Base-by-base conservation (phyloP, 2,329 filamentous ascomycete genomes). In the Pseudogymnoascus sp. region DNA sequence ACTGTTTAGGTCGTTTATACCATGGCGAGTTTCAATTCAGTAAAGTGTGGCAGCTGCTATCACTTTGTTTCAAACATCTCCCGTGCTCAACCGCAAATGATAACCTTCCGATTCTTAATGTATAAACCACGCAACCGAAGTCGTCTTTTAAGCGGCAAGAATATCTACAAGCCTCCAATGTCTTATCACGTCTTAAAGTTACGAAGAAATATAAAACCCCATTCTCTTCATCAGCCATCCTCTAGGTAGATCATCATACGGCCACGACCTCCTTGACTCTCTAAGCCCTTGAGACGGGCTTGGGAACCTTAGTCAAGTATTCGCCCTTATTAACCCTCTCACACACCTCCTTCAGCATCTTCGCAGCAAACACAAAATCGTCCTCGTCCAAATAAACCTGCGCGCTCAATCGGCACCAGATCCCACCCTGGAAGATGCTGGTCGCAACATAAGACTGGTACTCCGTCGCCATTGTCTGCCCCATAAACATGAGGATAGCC, bases 331-430 rank as follows among this genome's bases (percentile, higher is more conserved):
- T 75, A 33, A 82, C 80, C 66, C 80, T 75, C 42, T 77, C 77
- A 69, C 82, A 85, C 4, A 89, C 67, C 35, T 78, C 75, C 55
- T 72, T 72, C 52, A 73, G 52, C 5, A 49, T 64, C 19, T 66
- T 71, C 0, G 80, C 90, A 3, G 82, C 81, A 82, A 84, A 90
- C 71, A 88, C 83, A 70, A 94, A 96, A 73, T 97, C 92, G 11
- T 80, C 79, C 66, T 87, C 72, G 25, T 91, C 90, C n/a, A 97
- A 75, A 72, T 94, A 97, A 0, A 94, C 82, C 78, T 96, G 92
- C 12, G 84, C 90, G 71, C 89, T 92, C 58, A 96, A 70, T 58
- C 93, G 78, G 0, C 82, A 79, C 89, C 89, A 96, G 72, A 87
- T 82, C 61, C 79, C 79, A 0, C 81, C 82, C 0, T 75, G 79